phyloP scores from a whole-genome alignment of 768 basidiomycete genomes.

The Trametopsis cervina region DNA sequence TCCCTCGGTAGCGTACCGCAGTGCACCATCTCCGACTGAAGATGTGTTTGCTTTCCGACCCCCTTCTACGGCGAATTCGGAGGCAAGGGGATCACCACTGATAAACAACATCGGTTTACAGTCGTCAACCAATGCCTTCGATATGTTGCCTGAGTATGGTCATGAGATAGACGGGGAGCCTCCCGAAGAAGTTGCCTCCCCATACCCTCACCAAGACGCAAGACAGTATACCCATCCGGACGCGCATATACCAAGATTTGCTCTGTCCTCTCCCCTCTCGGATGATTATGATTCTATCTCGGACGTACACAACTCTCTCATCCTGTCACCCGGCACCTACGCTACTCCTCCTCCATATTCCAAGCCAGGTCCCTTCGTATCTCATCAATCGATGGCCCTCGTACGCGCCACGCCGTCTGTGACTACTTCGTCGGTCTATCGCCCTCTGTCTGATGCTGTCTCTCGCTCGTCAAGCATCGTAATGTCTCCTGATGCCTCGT shows the following conservation, averaged over 20 bases:
- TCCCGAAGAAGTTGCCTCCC: no score
- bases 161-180: no score
- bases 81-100: no score
- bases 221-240: no score
- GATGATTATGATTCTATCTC: no score
- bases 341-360: slow-evolving; percentile 12
- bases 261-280: no score
- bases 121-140: no score
- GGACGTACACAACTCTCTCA: neutral
- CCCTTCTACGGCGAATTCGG: neutral
- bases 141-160: no score
- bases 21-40: neutral
- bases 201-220: no score
- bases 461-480: neutral
- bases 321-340: neutral
- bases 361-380: slow-evolving; percentile 18
- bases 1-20: neutral
- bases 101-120: no score
- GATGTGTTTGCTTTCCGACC: slow-evolving; percentile 9
- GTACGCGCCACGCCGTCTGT: neutral
- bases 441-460: neutral
- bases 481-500: neutral
- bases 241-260: no score
- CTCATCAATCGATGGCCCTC: no score
- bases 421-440: neutral